phyloP scores from a whole-genome alignment of 2,329 filamentous ascomycete genomes.

The Phialemonium atrogriseum region DNA sequence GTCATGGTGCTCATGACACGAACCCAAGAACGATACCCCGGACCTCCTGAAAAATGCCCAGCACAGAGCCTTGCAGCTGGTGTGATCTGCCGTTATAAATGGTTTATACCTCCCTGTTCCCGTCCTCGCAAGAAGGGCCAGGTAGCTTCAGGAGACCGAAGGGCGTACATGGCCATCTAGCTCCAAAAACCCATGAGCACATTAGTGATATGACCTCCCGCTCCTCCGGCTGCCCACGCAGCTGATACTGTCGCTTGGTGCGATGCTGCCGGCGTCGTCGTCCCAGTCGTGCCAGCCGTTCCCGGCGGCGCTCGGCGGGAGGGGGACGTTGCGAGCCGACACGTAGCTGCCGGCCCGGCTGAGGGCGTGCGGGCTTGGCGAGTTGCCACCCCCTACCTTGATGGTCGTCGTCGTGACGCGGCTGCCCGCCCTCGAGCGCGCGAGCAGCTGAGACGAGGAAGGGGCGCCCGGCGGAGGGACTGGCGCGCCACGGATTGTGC shows the following conservation, averaged over 20 bases:
- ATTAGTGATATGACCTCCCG: constrained; percentile 17
- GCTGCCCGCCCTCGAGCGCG: constrained; percentile 22
- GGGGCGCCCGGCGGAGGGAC: constrained; percentile 12
- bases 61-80: too few relatives aligned
- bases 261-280: constrained; percentile 44
- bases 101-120: too few relatives aligned
- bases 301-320: constrained; percentile 32
- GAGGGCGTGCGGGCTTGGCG: constrained; percentile 7
- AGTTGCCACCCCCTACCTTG: constrained; percentile 10
- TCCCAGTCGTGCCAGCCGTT: constrained; percentile 33
- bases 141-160: too few relatives aligned
- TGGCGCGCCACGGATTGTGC: constrained; percentile 24
- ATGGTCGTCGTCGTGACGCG: constrained; percentile 14
- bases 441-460: constrained; percentile 18
- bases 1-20: too few relatives aligned
- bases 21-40: too few relatives aligned
- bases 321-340: constrained; percentile 24
- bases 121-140: too few relatives aligned
- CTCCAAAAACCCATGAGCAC: neutral
- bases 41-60: too few relatives aligned
- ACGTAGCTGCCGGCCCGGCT: constrained; percentile 13
- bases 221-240: constrained; percentile 41
- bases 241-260: constrained; percentile 54
- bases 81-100: too few relatives aligned
- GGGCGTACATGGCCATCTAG: too few relatives aligned